Evolutionary conservation across 2,329 filamentous ascomycete species (phyloP).

Genomic region (Rutstroemia sp.): DNA sequence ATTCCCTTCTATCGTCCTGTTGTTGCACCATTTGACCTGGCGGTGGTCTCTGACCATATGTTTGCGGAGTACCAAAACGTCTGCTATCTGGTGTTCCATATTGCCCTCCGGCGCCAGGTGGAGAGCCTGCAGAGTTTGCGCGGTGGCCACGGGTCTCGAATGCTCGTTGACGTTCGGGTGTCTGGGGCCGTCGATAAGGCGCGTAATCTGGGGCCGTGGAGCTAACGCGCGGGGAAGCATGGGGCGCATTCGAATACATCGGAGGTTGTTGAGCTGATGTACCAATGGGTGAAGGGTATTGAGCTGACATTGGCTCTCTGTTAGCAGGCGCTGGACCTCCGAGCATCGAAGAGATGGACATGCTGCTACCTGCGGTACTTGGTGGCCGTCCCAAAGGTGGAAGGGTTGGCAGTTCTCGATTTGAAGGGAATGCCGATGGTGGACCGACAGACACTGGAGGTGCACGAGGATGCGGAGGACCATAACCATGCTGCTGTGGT

Average conservation of each 20-base stretch:
- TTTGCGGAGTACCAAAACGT: conserved; percentile 52
- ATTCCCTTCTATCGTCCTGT: conserved; percentile 40
- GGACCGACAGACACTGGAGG: conserved; percentile 35
- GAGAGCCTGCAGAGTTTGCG: conserved; percentile 31
- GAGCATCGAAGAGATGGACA: conserved; percentile 70
- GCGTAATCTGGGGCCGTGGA: conserved; percentile 50
- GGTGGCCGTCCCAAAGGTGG: conserved; percentile 43
- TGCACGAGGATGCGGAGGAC: conserved; percentile 31
- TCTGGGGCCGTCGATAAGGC: conserved; percentile 60
- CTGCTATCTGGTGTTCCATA: conserved; percentile 49
- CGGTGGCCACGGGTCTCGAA: conserved; percentile 40
- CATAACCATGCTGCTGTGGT: conserved; percentile 29
- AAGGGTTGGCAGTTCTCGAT: conserved; percentile 48
- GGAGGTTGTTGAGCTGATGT: conserved; percentile 29
- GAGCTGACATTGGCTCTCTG: conserved; percentile 38
- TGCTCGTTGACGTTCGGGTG: conserved; percentile 58
- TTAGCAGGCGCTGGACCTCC: conserved; percentile 44
- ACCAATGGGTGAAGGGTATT: conserved; percentile 39
- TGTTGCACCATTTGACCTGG: conserved; percentile 18
- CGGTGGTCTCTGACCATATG: conserved; percentile 42
- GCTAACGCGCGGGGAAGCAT: conserved; percentile 31
- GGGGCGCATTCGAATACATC: conserved; percentile 33
- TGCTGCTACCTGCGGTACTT: conserved; percentile 44
- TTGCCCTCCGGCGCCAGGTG: conserved; percentile 35
- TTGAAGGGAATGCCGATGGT: conserved; percentile 36